phyloP scores from a whole-genome alignment of 1,284 basidiomycete species.

The Pseudozyma sp. region DNA sequence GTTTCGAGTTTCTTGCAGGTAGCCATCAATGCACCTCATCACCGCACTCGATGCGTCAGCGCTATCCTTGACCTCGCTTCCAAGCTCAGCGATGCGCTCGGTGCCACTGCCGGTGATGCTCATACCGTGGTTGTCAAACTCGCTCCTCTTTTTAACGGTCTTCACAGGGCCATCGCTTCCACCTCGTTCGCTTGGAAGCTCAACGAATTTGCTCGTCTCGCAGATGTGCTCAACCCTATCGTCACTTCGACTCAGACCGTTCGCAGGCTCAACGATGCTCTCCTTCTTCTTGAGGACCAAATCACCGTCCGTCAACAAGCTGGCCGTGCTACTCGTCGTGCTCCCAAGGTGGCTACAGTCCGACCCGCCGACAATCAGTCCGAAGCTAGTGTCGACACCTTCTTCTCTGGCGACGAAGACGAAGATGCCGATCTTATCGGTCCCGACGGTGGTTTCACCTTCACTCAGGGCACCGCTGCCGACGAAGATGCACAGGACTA shows the following conservation, averaged over 20 bases:
- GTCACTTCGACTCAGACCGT: slow-evolving; percentile 75
- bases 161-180: slow-evolving; percentile 85
- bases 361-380: slow-evolving; percentile 50
- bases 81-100: slow-evolving; percentile 33
- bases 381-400: slow-evolving; percentile 70
- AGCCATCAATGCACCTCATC: slow-evolving; percentile 74
- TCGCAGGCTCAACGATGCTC: slow-evolving; percentile 72
- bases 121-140: slow-evolving; percentile 78
- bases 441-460: slow-evolving; percentile 54
- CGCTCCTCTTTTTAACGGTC: slow-evolving; percentile 84
- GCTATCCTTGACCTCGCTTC: slow-evolving; percentile 48
- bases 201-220: slow-evolving; percentile 76
- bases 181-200: slow-evolving; percentile 80
- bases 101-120: slow-evolving; percentile 72
- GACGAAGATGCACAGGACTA: slow-evolving; percentile 47
- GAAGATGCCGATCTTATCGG: slow-evolving; percentile 44
- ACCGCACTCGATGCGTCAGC: slow-evolving; percentile 73
- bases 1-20: slow-evolving; percentile 73
- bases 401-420: slow-evolving; percentile 67
- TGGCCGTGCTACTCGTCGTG: slow-evolving; percentile 49
- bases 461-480: slow-evolving; percentile 21
- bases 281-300: slow-evolving; percentile 60
- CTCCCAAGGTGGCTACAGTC: slow-evolving; percentile 52
- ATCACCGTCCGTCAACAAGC: slow-evolving; percentile 70
- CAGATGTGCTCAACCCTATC: slow-evolving; percentile 75